Base-by-base conservation (phyloP, 2,329 filamentous ascomycete species). In the Paraphoma chrysanthemicola region DNA sequence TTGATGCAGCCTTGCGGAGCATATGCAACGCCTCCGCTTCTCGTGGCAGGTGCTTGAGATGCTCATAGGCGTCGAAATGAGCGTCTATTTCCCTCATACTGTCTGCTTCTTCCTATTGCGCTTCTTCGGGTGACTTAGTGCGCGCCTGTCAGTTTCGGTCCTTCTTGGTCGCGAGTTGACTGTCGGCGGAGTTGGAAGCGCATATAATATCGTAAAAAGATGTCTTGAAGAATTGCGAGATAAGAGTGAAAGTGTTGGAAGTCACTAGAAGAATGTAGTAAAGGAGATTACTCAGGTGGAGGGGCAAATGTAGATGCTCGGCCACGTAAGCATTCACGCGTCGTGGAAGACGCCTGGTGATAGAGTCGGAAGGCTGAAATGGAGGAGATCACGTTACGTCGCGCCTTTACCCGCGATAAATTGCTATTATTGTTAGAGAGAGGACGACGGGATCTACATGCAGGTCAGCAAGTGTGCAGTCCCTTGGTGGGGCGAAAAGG, bases 1-100 rank as follows among this genome's bases (percentile, higher is more conserved):
- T 79, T 28, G 93, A 96, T 2, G 92, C 92, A 41, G 96, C 84
- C 76, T 90, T 93, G 68, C 88, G 90, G 23, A 98, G 83, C 54
- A 86, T 86, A 36, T 86, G 70, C 10, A 83, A 71, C n/a, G 80
- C 81, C 44, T 81, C 77, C 46, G 77, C 76, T 48, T 77, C 76
- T 36, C 76, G 75, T 7, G 78, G 78, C 5, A 82, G 70, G 46
- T 79, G 76, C 50, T 77, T 76, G 3, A 83, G 72, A 67, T 83
- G 81, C 71, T 82, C 80, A 58, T 83, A 83, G 31, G 75, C 78
- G 70, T 78, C 76, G 66, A 83, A 83, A 46, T 81, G 79, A 16
- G 80, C 68, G 59, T 82, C 81, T 30, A 79, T 76, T 57, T 83
- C 81, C 63, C 74, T 73, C 63, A 81, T 78, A 23, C 44, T 62